Evolutionary conservation across 2,329 filamentous ascomycete genomes (phyloP).

Genomic region (Acrocalymma vagum): DNA sequence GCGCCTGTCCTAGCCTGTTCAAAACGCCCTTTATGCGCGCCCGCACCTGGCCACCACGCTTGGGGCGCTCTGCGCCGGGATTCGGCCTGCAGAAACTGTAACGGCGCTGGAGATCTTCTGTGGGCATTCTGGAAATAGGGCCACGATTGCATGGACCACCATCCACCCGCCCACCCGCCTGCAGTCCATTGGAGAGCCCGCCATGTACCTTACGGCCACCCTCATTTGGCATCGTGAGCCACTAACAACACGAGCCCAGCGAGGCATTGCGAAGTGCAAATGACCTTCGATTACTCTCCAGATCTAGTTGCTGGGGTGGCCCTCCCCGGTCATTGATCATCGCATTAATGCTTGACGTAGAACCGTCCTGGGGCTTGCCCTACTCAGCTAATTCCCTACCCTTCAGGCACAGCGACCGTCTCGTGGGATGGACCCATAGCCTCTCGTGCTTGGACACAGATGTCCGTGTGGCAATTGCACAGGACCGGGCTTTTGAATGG

Average conservation of each 20-base stretch:
- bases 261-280: slow-evolving; percentile 48
- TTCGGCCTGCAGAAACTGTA: slow-evolving; percentile 46
- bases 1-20: slow-evolving; percentile 41
- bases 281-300: slow-evolving; percentile 45
- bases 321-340: slow-evolving; percentile 52
- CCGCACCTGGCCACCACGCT: slow-evolving; percentile 44
- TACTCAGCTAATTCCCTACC: slow-evolving; percentile 50
- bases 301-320: slow-evolving; percentile 48
- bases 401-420: slow-evolving; percentile 54
- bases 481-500: slow-evolving; percentile 48
- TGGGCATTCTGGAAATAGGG: slow-evolving; percentile 53
- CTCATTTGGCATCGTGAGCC: slow-evolving; percentile 51
- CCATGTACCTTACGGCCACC: slow-evolving; percentile 40
- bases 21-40: slow-evolving; percentile 43
- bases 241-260: slow-evolving; percentile 48
- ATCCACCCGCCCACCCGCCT: slow-evolving; percentile 27
- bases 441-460: slow-evolving; percentile 49
- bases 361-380: slow-evolving; percentile 51
- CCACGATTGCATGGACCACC: slow-evolving; percentile 40
- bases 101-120: slow-evolving; percentile 53
- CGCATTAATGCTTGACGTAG: slow-evolving; percentile 56
- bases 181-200: slow-evolving; percentile 37
- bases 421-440: slow-evolving; percentile 49
- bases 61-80: slow-evolving; percentile 36
- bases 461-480: slow-evolving; percentile 54